A percentile compares a stretch with the other conserved stretches of the same genome.
phyloP scores from a whole-genome alignment of 2,329 filamentous ascomycete species.

The Gliomastix tumulicola region DNA sequence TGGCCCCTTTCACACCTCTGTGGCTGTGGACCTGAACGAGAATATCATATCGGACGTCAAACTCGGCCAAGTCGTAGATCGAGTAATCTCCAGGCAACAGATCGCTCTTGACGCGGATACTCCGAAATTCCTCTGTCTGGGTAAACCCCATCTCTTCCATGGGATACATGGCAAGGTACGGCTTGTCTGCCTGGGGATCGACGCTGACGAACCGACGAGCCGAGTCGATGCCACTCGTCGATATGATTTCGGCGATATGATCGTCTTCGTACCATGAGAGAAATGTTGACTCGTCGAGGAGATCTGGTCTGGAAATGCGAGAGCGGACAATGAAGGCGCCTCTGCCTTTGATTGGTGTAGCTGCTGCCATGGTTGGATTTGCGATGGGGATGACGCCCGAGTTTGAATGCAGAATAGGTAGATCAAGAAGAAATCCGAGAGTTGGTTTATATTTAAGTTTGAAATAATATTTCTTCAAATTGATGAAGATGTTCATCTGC shows the following conservation, averaged over 20 bases:
- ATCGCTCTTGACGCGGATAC: slow-evolving; percentile 22
- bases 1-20: slow-evolving; percentile 11
- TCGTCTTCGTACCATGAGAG: slow-evolving; percentile 29
- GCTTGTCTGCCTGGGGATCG: slow-evolving; percentile 15
- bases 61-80: slow-evolving; percentile 13
- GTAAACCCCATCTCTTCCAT: slow-evolving; percentile 25
- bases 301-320: slow-evolving; percentile 13
- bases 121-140: slow-evolving; percentile 21
- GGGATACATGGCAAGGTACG: slow-evolving; percentile 26
- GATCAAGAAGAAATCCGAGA: too few relatives aligned
- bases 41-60: slow-evolving; percentile 12
- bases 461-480: too few relatives aligned
- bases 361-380: slow-evolving; percentile 1
- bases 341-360: slow-evolving; percentile 9
- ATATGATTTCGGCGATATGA: slow-evolving; percentile 26
- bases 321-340: slow-evolving; percentile 21
- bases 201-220: slow-evolving; percentile 22
- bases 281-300: slow-evolving; percentile 20
- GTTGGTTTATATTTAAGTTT: too few relatives aligned
- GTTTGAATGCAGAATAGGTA: too few relatives aligned
- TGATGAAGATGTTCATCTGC: too few relatives aligned
- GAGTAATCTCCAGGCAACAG: slow-evolving; percentile 10
- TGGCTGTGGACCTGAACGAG: slow-evolving; percentile 11
- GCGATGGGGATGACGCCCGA: too few relatives aligned
- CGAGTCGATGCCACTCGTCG: slow-evolving; percentile 20